phyloP scores from a whole-genome alignment of 75 land plant species.

The Picea glauca region DNA sequence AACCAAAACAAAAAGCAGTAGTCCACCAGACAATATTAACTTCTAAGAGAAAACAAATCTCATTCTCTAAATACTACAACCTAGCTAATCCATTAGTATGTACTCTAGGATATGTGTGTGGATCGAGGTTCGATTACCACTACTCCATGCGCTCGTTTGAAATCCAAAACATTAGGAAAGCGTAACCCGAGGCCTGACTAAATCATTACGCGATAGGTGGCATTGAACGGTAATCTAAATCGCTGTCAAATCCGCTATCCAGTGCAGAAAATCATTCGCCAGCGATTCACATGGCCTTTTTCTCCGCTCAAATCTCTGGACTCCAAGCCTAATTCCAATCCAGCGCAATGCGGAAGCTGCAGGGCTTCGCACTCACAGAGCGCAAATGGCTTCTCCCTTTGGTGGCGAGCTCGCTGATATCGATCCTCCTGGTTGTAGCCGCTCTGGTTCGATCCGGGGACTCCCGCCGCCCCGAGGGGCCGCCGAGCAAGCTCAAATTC shows the following conservation, averaged over 20 bases:
- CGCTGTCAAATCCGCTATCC: not conserved
- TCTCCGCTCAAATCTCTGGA: too few species aligned
- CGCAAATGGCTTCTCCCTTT: slow-evolving; percentile 11
- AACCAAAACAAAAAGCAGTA: too few species aligned
- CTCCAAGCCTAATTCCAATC: not conserved
- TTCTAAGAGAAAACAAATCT: too few species aligned
- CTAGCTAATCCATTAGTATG: too few species aligned
- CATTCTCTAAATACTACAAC: too few species aligned
- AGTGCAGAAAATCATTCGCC: not conserved
- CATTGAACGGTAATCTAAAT: not conserved
- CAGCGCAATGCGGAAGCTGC: slow-evolving; percentile 1
- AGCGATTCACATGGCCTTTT: not conserved
- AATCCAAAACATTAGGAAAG: too few species aligned
- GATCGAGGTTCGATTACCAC: too few species aligned
- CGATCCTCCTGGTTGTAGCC: not conserved
- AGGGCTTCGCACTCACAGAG: not conserved
- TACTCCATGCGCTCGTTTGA: too few species aligned
- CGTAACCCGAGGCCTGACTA: too few species aligned
- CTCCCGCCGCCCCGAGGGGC: not conserved
- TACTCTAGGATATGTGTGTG: too few species aligned
- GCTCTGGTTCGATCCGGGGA: not conserved
- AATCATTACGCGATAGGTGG: too few species aligned
- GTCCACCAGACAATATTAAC: too few species aligned
- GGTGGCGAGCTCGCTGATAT: slow-evolving; percentile 6
- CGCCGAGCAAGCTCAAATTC: not conserved